A percentile compares a stretch with the other conserved stretches of the same genome.
These are phyloP conservation scores for Penicillium diatomitis DNA, from an alignment of 495 filamentous ascomycete genomes.

Conservation along the genomic window DNA sequence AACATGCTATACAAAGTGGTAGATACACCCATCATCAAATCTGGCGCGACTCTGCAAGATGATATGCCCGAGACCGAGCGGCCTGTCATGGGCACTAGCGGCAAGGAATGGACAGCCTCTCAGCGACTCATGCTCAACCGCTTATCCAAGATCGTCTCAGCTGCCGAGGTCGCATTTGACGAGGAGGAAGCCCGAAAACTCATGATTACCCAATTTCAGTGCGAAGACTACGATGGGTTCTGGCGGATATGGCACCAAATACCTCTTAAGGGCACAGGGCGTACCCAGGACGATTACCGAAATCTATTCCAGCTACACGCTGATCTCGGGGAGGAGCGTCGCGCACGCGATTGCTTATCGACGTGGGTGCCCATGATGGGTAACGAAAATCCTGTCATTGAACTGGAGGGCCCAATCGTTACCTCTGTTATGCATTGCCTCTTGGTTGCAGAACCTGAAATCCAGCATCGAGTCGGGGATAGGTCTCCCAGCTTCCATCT, in stretches of 20 bases:
- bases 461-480: slow-evolving; percentile 20
- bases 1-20: slow-evolving; percentile 31
- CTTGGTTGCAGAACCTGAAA: slow-evolving; percentile 39
- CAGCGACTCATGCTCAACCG: slow-evolving; percentile 11
- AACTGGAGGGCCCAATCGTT: slow-evolving; percentile 30
- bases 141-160: slow-evolving; percentile 24
- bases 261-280: slow-evolving; percentile 36
- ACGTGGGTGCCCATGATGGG: slow-evolving; percentile 48
- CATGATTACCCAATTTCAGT: slow-evolving; percentile 33
- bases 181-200: slow-evolving; percentile 36
- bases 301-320: slow-evolving; percentile 46
- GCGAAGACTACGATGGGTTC: slow-evolving; percentile 44
- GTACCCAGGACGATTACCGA: slow-evolving; percentile 48
- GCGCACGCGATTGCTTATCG: slow-evolving; percentile 41
- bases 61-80: background rate
- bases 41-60: slow-evolving; percentile 6
- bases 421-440: slow-evolving; percentile 42
- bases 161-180: slow-evolving; percentile 36
- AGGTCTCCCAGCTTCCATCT: slow-evolving; percentile 13
- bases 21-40: slow-evolving; percentile 5
- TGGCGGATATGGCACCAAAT: slow-evolving; percentile 54
- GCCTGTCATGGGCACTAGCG: background rate
- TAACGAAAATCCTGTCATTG: slow-evolving; percentile 46
- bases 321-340: slow-evolving; percentile 31
- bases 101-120: slow-evolving; percentile 4